Evolutionary conservation across 148 eudicot species (phyloP), one percentile per base, ranked within the genome.

Genomic region (Bassia scoparia): DNA sequence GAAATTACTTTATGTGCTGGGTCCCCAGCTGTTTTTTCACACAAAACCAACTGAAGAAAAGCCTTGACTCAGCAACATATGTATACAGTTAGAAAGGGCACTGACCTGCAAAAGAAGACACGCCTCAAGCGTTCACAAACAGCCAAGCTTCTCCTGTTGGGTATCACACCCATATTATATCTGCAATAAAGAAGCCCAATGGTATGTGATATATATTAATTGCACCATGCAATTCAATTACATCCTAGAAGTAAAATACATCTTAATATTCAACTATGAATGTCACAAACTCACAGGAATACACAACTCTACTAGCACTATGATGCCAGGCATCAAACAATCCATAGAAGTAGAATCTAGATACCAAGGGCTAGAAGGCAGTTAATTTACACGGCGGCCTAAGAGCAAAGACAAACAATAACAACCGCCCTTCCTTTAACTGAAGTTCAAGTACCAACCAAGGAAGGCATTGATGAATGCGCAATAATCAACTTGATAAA

Each of bases 161-260:
- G 79, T 76, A 89, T 85, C n/a, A 90, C 92, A 65, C 99, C 97
- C 84, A 96, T 90, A 76, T 92, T 87, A 83, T 87, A 96, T 84
- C 99, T 96, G 87, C 77, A 86, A 67, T 35, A 23, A 53, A 13
- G 30, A 37, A 41, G 46, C 1, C 23, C 29, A 46, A 52, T 24
- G 24, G 16, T 62, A 5, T 37, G 69, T 59, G 35, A 50, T 26
- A 67, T 53, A 72, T 15, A 50, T n/a, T 13, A 20, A n/a, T 13
- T 31, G 66, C n/a, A 7, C 7, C n/a, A n/a, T n/a, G n/a, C n/a
- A n/a, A n/a, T n/a, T n/a, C n/a, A n/a, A n/a, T n/a, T n/a, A n/a
- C n/a, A n/a, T n/a, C n/a, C n/a, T n/a, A n/a, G n/a, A n/a, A n/a
- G n/a, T n/a, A n/a, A n/a, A 41, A 41, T 41, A 41, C 46, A 41